A percentile compares a stretch with the other conserved stretches of the same genome.
phyloP scores from a whole-genome alignment of 2,329 filamentous ascomycete genomes.

The Trichophyton verrucosum region DNA sequence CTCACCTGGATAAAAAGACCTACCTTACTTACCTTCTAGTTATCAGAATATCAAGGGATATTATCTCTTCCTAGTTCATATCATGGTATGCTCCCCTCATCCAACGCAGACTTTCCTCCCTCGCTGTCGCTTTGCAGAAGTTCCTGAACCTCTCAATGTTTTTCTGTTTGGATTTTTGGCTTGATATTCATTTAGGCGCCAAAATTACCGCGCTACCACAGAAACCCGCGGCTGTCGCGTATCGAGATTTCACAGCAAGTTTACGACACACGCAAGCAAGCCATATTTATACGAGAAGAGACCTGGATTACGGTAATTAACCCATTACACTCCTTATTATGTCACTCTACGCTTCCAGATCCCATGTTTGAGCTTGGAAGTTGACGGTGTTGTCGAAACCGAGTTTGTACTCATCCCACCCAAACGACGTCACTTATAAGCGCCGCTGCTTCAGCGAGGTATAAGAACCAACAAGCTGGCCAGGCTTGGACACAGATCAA shows the following conservation, averaged over 20 bases:
- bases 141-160: not conserved
- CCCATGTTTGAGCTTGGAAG: too few relatives aligned
- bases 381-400: not conserved
- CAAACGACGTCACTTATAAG: not conserved
- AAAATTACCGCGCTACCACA: slow-evolving; percentile 2
- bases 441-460: not conserved
- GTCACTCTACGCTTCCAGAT: too few relatives aligned
- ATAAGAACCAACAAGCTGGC: not conserved
- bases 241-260: not conserved
- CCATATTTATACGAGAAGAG: not conserved
- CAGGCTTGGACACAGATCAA: not conserved
- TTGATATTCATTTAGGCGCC: not conserved
- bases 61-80: not conserved
- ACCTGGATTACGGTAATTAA: not conserved
- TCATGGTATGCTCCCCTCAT: not conserved
- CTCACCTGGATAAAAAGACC: slow-evolving; percentile 1
- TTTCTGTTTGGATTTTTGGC: not conserved
- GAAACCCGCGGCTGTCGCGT: not conserved
- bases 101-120: not conserved
- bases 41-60: not conserved
- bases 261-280: not conserved
- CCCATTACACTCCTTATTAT: not conserved
- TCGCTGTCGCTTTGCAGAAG: not conserved
- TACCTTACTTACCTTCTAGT: slow-evolving; percentile 15
- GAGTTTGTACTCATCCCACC: not conserved